phyloP scores from a whole-genome alignment of 305 asterid species.

The Withania somnifera region DNA sequence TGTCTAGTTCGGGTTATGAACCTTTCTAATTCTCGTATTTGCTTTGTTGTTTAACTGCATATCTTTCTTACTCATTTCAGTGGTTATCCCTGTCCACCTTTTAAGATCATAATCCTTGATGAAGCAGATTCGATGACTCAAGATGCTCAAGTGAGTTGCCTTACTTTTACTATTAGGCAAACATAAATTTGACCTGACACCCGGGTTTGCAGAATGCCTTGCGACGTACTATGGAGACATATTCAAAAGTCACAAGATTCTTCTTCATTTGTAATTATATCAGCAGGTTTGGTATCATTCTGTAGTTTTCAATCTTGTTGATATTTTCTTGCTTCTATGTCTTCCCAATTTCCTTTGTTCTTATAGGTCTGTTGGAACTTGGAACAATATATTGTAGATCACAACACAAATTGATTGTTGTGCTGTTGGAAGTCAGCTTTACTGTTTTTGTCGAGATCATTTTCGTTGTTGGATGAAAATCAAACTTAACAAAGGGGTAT shows the following conservation, averaged over 20 bases:
- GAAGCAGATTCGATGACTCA: slow-evolving; percentile 99
- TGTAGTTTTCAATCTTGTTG: neutral
- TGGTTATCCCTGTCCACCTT: slow-evolving; percentile 95
- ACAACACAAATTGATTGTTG: neutral
- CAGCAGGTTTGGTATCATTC: slow-evolving; percentile 53
- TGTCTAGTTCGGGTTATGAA: neutral
- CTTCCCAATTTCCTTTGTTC: neutral
- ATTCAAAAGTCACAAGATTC: slow-evolving; percentile 90
- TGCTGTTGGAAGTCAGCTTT: neutral
- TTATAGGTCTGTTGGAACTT: neutral
- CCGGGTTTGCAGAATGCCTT: slow-evolving; percentile 64
- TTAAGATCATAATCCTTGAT: slow-evolving; percentile 82
- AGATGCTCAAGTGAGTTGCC: slow-evolving; percentile 79
- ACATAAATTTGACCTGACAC: neutral
- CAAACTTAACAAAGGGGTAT: neutral
- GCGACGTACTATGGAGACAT: slow-evolving; percentile 97
- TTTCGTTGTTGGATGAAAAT: neutral
- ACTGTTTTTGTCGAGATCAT: neutral
- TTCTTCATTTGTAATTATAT: slow-evolving; percentile 95
- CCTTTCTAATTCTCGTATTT: neutral
- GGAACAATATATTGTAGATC: neutral
- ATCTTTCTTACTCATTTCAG: slow-evolving; percentile 22
- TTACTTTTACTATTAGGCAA: neutral
- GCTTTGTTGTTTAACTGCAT: neutral
- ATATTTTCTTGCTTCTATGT: neutral